A percentile compares a stretch with the other conserved stretches of the same genome.
These are phyloP conservation scores for Pyrus hybrid DNA, from an alignment of 331 rosid genomes.

Conservation along the genomic window DNA sequence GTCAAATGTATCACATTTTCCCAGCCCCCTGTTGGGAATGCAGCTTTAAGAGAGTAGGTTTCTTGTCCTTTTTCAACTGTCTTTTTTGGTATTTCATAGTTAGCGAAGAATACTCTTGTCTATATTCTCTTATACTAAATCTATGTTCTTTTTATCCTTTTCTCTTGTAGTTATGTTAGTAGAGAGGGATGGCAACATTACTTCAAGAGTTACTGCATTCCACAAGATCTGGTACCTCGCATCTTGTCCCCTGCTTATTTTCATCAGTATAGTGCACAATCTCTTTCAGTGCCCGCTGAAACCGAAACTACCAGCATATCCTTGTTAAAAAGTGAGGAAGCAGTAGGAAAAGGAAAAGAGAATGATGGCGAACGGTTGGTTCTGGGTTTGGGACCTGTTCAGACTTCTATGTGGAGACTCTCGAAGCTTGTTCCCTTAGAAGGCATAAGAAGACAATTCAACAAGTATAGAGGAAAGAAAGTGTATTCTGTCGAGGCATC, in stretches of 20 bases:
- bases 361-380: conserved; percentile 71
- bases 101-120: background rate
- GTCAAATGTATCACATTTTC: conserved; percentile 92
- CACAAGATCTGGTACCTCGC: conserved; percentile 95
- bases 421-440: conserved; percentile 89
- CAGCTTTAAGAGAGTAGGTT: conserved; percentile 93
- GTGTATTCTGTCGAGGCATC: conserved; percentile 31
- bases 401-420: conserved; percentile 87
- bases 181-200: conserved; percentile 90
- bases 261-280: conserved; percentile 87
- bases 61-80: conserved; percentile 5
- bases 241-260: conserved; percentile 93
- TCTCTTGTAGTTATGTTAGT: conserved; percentile 67
- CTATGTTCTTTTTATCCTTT: background rate
- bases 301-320: conserved; percentile 32
- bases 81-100: conserved; percentile 1
- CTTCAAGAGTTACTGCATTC: conserved; percentile 96
- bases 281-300: conserved; percentile 34
- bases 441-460: conserved; percentile 57
- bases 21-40: conserved; percentile 98
- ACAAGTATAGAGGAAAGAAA: conserved; percentile 38
- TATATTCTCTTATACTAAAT: conserved; percentile 1
- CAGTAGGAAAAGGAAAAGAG: conserved; percentile 40
- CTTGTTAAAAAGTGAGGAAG: conserved; percentile 38
- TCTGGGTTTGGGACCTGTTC: conserved; percentile 94